A percentile compares a stretch with the other conserved stretches of the same genome.
These are phyloP conservation scores for Hymenoscyphus infarciens DNA, from an alignment of 2,329 filamentous ascomycete genomes.

Conservation along the genomic window DNA sequence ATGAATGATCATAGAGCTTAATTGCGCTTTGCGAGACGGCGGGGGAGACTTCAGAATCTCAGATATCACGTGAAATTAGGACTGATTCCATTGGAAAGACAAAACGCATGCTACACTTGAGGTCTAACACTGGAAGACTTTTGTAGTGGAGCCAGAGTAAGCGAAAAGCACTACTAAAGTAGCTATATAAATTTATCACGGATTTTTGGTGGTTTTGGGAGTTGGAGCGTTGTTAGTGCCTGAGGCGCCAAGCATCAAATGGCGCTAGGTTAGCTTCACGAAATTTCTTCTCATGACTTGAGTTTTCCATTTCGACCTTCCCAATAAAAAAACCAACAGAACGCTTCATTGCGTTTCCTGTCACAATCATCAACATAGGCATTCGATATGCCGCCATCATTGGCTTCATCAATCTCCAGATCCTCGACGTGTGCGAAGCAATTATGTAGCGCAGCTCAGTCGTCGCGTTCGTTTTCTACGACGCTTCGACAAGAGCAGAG, in stretches of 20 bases:
- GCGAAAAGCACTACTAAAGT: too few relatives aligned
- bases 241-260: neutral
- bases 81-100: too few relatives aligned
- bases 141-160: too few relatives aligned
- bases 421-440: slow-evolving; percentile 24
- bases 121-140: too few relatives aligned
- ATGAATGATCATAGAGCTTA: too few relatives aligned
- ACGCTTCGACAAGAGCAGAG: slow-evolving; percentile 27
- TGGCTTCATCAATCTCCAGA: slow-evolving; percentile 24
- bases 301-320: neutral
- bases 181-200: neutral
- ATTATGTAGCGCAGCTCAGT: slow-evolving; percentile 22
- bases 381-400: slow-evolving; percentile 31
- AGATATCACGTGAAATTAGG: too few relatives aligned
- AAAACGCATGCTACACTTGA: too few relatives aligned
- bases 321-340: slow-evolving; percentile 12
- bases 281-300: slow-evolving; percentile 1
- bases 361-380: slow-evolving; percentile 13
- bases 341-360: slow-evolving; percentile 18
- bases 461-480: slow-evolving; percentile 34
- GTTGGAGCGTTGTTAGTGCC: neutral
- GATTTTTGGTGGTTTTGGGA: too few relatives aligned
- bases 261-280: neutral
- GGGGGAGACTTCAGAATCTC: too few relatives aligned
- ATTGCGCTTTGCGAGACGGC: too few relatives aligned